phyloP scores from a whole-genome alignment of 2,329 filamentous ascomycete species.

The Rosellinia necatrix region DNA sequence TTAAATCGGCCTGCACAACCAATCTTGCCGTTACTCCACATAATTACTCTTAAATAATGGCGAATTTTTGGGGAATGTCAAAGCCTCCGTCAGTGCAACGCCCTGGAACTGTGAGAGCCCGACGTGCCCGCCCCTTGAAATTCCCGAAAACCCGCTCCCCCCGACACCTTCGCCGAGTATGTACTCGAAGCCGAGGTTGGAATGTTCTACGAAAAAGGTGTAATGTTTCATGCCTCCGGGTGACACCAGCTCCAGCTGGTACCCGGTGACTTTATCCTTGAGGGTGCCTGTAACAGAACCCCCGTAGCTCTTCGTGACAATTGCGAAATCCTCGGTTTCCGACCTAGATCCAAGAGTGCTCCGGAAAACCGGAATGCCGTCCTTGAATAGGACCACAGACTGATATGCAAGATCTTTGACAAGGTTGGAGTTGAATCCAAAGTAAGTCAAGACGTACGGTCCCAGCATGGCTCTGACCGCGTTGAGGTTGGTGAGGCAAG shows the following conservation, averaged over 20 bases:
- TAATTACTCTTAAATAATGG: conserved; percentile 26
- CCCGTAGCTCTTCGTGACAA: conserved; percentile 23
- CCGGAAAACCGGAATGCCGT: conserved; percentile 18
- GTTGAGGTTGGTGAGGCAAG: conserved; percentile 18
- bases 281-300: conserved; percentile 26
- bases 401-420: background rate
- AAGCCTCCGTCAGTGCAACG: conserved; percentile 21
- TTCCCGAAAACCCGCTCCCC: conserved; percentile 21
- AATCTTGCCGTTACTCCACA: conserved; percentile 15
- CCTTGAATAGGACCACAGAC: conserved; percentile 21
- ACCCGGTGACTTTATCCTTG: conserved; percentile 26
- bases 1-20: no score
- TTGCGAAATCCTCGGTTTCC: conserved; percentile 22
- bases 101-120: conserved; percentile 23
- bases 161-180: conserved; percentile 29
- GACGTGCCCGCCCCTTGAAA: conserved; percentile 20
- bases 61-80: conserved; percentile 29
- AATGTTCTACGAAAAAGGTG: conserved; percentile 18
- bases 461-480: conserved; percentile 19
- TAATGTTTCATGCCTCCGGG: conserved; percentile 7
- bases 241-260: conserved; percentile 22
- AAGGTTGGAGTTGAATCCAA: conserved; percentile 19
- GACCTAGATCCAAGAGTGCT: conserved; percentile 5
- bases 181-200: conserved; percentile 25
- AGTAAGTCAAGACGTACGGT: conserved; percentile 19